A percentile compares a stretch with the other conserved stretches of the same genome.
phyloP scores from a whole-genome alignment of 768 basidiomycete genomes.

The Podaxis sp. region DNA sequence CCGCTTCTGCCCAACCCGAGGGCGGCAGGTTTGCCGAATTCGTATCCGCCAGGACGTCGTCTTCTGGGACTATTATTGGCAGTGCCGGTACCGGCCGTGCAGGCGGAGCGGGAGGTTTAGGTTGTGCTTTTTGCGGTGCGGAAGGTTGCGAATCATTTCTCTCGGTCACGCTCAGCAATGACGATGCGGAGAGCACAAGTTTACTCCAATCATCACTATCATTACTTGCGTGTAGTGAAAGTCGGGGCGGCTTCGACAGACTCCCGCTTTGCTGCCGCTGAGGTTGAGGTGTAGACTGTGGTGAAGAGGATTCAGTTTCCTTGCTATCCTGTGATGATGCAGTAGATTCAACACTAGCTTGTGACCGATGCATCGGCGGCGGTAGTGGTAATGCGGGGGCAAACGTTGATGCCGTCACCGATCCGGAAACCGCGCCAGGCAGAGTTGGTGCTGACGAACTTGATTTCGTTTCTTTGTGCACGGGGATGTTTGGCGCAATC shows the following conservation, averaged over 20 bases:
- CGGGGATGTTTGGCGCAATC: neutral
- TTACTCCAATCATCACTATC: slow-evolving; percentile 41
- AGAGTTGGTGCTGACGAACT: neutral
- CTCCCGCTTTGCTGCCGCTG: neutral
- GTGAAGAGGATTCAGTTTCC: neutral
- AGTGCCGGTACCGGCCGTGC: neutral
- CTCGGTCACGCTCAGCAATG: neutral
- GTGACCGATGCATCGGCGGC: slow-evolving; percentile 13
- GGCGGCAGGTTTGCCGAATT: neutral
- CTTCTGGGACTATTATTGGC: neutral
- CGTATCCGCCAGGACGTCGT: neutral
- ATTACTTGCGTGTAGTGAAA: slow-evolving; percentile 32
- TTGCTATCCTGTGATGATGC: slow-evolving; percentile 1
- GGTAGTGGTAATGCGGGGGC: neutral
- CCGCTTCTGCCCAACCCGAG: slow-evolving; percentile 4
- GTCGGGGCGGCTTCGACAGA: slow-evolving; percentile 41
- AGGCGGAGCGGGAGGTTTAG: neutral
- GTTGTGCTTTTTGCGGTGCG: neutral
- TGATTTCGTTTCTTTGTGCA: neutral
- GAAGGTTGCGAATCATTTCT: neutral
- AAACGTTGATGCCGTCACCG: neutral
- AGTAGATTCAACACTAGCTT: slow-evolving; percentile 8
- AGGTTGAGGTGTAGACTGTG: slow-evolving; percentile 18
- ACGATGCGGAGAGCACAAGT: slow-evolving; percentile 10
- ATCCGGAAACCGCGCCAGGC: neutral